These are phyloP conservation scores for Candida freyschussii DNA, from an alignment of 1,139 yeast genomes.

Conservation along the genomic window DNA sequence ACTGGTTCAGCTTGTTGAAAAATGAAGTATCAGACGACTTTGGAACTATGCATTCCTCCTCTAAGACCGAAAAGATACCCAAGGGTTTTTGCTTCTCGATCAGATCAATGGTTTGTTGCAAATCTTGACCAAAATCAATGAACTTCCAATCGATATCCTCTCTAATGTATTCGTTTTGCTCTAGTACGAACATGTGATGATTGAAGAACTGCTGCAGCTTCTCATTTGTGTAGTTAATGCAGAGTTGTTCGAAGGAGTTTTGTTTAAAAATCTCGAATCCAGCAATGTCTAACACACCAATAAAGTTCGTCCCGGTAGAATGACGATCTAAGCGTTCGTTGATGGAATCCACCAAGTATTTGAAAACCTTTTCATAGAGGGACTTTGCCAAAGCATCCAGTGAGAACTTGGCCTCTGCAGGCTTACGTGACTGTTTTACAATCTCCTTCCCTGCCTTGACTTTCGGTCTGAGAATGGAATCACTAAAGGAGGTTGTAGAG, in stretches of 20 bases:
- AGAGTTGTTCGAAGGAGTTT: slow-evolving; percentile 92
- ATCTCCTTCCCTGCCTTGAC: slow-evolving; percentile 91
- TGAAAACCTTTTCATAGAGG: slow-evolving; percentile 79
- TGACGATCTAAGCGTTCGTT: slow-evolving; percentile 60
- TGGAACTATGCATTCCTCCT: slow-evolving; percentile 95
- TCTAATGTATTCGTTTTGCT: slow-evolving; percentile 89
- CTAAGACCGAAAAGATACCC: slow-evolving; percentile 84
- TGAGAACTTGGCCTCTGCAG: slow-evolving; percentile 74
- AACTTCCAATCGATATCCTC: slow-evolving; percentile 97
- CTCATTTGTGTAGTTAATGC: slow-evolving; percentile 96
- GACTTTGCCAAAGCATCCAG: slow-evolving; percentile 87
- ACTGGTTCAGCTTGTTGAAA: slow-evolving; percentile 68
- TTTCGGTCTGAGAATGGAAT: slow-evolving; percentile 67
- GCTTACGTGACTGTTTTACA: slow-evolving; percentile 74
- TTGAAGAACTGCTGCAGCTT: slow-evolving; percentile 95
- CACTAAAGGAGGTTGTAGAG: slow-evolving; percentile 46
- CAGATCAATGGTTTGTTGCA: slow-evolving; percentile 90
- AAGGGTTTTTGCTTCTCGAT: slow-evolving; percentile 75
- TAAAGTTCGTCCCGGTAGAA: slow-evolving; percentile 48
- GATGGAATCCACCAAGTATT: slow-evolving; percentile 68
- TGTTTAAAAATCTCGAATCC: slow-evolving; percentile 93
- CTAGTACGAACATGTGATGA: slow-evolving; percentile 95
- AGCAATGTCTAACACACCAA: slow-evolving; percentile 94
- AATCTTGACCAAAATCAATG: slow-evolving; percentile 93
- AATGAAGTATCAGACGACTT: slow-evolving; percentile 80